A percentile compares a stretch with the other conserved stretches of the same genome.
These are phyloP conservation scores for Pseudonitzschia pungens DNA, from an alignment of 108 stramenopile species.

Conservation along the genomic window DNA sequence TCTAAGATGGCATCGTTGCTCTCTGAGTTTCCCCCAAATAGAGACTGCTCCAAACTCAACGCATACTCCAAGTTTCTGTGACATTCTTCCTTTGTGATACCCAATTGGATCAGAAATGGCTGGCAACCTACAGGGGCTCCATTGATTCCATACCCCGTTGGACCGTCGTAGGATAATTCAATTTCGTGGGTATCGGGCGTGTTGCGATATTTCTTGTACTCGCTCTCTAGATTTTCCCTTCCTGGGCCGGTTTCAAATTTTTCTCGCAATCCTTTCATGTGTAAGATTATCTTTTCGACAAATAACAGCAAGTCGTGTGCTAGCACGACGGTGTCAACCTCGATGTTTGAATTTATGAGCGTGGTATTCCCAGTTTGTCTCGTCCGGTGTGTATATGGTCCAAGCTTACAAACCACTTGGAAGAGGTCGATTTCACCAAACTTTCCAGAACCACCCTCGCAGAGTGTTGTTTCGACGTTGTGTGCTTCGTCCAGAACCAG, in stretches of 20 bases:
- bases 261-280: slow-evolving; percentile 33
- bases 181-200: slow-evolving; percentile 62
- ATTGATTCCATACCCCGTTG: slow-evolving; percentile 52
- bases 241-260: slow-evolving; percentile 56
- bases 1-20: neutral
- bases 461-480: slow-evolving; percentile 84
- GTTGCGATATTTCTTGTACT: slow-evolving; percentile 46
- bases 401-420: slow-evolving; percentile 48
- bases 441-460: slow-evolving; percentile 63
- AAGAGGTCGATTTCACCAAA: slow-evolving; percentile 68
- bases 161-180: slow-evolving; percentile 61
- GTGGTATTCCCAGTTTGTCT: slow-evolving; percentile 22
- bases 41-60: slow-evolving; percentile 20
- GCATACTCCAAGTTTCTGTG: slow-evolving; percentile 14
- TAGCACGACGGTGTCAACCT: slow-evolving; percentile 43
- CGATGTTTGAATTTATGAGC: slow-evolving; percentile 21
- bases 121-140: slow-evolving; percentile 62
- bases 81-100: slow-evolving; percentile 17
- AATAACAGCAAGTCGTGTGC: slow-evolving; percentile 69
- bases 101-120: slow-evolving; percentile 42
- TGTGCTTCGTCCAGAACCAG: slow-evolving; percentile 98
- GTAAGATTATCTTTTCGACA: slow-evolving; percentile 56
- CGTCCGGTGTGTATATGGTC: slow-evolving; percentile 26
- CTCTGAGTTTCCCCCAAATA: slow-evolving; percentile 18
- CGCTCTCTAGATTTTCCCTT: slow-evolving; percentile 39